phyloP scores from a whole-genome alignment of 768 basidiomycete genomes.

The Tulasnella sp. region DNA sequence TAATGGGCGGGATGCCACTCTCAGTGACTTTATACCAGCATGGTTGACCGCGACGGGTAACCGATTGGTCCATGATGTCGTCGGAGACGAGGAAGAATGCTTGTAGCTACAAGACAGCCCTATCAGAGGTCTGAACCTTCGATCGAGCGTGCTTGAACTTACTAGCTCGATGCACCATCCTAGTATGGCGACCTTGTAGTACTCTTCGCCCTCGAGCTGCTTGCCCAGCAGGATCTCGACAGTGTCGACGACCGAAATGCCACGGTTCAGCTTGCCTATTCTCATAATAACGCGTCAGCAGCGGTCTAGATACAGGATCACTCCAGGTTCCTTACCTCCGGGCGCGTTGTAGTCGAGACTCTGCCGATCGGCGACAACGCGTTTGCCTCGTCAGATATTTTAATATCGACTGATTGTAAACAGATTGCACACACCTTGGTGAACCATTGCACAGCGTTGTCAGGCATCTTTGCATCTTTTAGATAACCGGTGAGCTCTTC shows the following conservation, averaged over 20 bases:
- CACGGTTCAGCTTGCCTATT: conserved; percentile 88
- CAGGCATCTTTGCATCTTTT: conserved; percentile 69
- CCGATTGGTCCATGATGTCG: conserved; percentile 95
- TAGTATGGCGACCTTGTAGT: conserved; percentile 79
- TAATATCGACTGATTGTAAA: conserved; percentile 1
- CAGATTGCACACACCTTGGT: conserved; percentile 53
- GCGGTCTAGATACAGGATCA: neutral
- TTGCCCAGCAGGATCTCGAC: conserved; percentile 80
- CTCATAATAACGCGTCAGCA: neutral
- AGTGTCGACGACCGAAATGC: conserved; percentile 93
- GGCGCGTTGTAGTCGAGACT: conserved; percentile 93
- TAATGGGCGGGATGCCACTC: conserved; percentile 20
- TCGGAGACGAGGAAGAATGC: conserved; percentile 96
- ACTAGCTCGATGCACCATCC: conserved; percentile 97
- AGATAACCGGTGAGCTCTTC: conserved; percentile 74
- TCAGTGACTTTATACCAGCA: conserved; percentile 80
- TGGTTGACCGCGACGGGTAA: conserved; percentile 90
- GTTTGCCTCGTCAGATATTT: neutral
- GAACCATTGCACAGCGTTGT: conserved; percentile 83
- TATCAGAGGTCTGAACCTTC: neutral
- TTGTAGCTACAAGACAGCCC: conserved; percentile 64
- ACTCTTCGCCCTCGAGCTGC: conserved; percentile 72
- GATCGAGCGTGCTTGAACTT: conserved; percentile 39
- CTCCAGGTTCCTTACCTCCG: conserved; percentile 44
- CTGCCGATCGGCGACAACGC: conserved; percentile 41